Evolutionary conservation across 441 rosid species (phyloP).

Genomic region (Aleurites moluccanus): DNA sequence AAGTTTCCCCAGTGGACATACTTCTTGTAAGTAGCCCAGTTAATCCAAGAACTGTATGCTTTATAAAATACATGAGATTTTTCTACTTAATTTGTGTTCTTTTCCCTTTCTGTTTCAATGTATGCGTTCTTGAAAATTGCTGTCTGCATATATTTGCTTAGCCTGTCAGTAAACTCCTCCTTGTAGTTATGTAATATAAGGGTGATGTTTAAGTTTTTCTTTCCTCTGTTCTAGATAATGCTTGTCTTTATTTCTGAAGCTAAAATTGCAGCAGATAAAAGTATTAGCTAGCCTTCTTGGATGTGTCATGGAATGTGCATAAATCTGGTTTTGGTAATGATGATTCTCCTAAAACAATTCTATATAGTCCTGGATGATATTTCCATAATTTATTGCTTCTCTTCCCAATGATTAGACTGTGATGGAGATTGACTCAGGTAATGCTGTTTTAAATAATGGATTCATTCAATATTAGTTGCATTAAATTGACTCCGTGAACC

Average conservation of each 20-base stretch:
- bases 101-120: neutral
- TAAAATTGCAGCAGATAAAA: neutral
- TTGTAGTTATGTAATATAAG: neutral
- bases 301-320: neutral
- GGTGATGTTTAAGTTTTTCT: neutral
- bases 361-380: neutral
- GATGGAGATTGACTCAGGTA: neutral
- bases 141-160: neutral
- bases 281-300: neutral
- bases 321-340: neutral
- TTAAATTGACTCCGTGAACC: neutral
- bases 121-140: neutral
- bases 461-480: neutral
- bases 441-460: neutral
- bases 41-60: neutral
- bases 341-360: neutral
- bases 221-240: neutral
- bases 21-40: slow-evolving; percentile 61
- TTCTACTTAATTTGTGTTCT: neutral
- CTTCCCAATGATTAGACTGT: neutral
- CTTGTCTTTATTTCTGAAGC: neutral
- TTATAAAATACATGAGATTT: neutral
- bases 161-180: neutral
- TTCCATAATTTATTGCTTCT: neutral
- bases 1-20: slow-evolving; percentile 94